Evolutionary conservation across 805 yeast genomes (phyloP).

Genomic region (Candida maesae): DNA sequence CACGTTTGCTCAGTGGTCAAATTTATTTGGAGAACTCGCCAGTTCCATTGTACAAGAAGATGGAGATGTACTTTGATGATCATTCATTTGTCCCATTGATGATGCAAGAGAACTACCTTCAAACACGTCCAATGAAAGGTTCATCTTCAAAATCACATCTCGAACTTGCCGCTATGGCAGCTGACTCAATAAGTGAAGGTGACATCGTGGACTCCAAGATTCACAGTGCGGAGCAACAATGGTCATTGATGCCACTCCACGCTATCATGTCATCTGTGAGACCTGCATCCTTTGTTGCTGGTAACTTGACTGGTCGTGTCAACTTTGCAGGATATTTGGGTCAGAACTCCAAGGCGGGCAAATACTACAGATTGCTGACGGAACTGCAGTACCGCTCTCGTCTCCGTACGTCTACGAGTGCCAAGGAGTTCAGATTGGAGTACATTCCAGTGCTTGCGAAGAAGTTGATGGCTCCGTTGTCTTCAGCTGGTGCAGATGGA

Average conservation of each 20-base stretch:
- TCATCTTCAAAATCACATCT: slow-evolving; percentile 49
- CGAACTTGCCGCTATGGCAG: slow-evolving; percentile 67
- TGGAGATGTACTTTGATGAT: slow-evolving; percentile 89
- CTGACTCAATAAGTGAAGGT: slow-evolving; percentile 81
- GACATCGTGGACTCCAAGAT: slow-evolving; percentile 80
- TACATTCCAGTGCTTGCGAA: slow-evolving; percentile 65
- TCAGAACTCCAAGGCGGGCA: slow-evolving; percentile 79
- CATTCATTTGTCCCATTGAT: slow-evolving; percentile 91
- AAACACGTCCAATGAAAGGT: slow-evolving; percentile 52
- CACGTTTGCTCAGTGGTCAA: slow-evolving; percentile 57
- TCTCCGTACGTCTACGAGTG: slow-evolving; percentile 72
- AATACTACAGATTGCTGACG: slow-evolving; percentile 73
- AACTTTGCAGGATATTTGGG: slow-evolving; percentile 88
- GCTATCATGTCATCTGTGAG: slow-evolving; percentile 80
- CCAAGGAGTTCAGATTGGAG: slow-evolving; percentile 67
- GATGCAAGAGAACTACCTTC: slow-evolving; percentile 90
- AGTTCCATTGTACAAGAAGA: slow-evolving; percentile 71
- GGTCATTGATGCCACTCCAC: slow-evolving; percentile 91
- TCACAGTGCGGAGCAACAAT: slow-evolving; percentile 87
- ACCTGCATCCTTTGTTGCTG: slow-evolving; percentile 75
- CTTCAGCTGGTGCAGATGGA: slow-evolving; percentile 55
- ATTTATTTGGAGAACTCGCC: slow-evolving; percentile 49
- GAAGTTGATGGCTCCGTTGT: slow-evolving; percentile 55
- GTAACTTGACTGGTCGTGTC: slow-evolving; percentile 62
- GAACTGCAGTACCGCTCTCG: slow-evolving; percentile 88